These are phyloP conservation scores for Aspergillus phoenicis DNA, from an alignment of 2,329 filamentous ascomycete species.

Conservation along the genomic window DNA sequence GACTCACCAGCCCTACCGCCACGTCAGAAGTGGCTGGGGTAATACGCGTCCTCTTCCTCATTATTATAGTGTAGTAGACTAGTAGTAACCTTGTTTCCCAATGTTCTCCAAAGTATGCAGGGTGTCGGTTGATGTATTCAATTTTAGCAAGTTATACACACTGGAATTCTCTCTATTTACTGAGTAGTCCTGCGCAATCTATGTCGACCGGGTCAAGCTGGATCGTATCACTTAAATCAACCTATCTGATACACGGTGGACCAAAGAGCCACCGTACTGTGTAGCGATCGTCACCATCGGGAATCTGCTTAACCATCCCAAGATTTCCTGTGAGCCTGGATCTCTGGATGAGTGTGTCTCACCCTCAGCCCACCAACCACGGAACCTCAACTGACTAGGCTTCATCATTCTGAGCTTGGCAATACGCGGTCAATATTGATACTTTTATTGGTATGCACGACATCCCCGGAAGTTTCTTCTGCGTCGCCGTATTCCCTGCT, in stretches of 20 bases:
- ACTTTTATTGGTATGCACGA: not conserved
- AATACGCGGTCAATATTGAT: not conserved
- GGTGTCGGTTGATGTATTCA: too few species aligned
- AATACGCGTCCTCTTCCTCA: slow-evolving; percentile 12
- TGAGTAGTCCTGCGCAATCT: too few species aligned
- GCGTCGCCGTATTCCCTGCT: not conserved
- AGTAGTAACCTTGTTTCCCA: too few species aligned
- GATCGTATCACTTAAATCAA: too few species aligned
- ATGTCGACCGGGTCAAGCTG: too few species aligned
- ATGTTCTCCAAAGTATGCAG: too few species aligned
- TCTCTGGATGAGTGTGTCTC: not conserved
- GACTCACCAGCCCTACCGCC: slow-evolving; percentile 21
- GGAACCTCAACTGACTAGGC: slow-evolving; percentile 8
- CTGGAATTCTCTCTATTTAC: too few species aligned
- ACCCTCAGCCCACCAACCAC: not conserved
- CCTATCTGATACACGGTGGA: slow-evolving; percentile 12
- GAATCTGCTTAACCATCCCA: not conserved
- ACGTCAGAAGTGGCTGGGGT: slow-evolving; percentile 23
- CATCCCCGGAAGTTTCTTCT: not conserved
- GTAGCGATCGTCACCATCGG: not conserved
- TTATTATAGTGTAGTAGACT: too few species aligned
- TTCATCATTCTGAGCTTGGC: slow-evolving; percentile 16
- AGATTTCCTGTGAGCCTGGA: not conserved
- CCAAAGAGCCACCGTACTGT: not conserved
- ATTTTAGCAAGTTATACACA: too few species aligned